A percentile compares a stretch with the other conserved stretches of the same genome.
Conservation (phyloP, 768 basidiomycete species). For the Lentinula sp. region DNA sequence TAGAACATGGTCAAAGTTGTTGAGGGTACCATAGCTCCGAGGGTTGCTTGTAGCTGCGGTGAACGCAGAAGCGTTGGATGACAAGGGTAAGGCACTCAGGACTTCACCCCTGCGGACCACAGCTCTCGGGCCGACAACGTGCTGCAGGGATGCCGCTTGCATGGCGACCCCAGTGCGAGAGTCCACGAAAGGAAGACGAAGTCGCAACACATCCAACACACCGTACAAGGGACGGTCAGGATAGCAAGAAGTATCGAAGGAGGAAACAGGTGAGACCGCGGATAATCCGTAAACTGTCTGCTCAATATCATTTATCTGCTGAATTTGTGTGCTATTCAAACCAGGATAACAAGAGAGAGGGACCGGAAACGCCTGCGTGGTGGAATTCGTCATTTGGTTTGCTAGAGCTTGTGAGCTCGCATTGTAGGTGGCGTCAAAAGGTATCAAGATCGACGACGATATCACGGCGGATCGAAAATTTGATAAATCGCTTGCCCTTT, state of each 20-base stretch:
- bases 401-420: slow-evolving; percentile 23
- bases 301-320: slow-evolving; percentile 44
- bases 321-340: slow-evolving; percentile 30
- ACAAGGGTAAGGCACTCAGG: slow-evolving; percentile 41
- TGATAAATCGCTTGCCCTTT: slow-evolving; percentile 32
- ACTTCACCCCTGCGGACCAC: slow-evolving; percentile 47
- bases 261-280: slow-evolving; percentile 17
- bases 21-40: slow-evolving; percentile 49
- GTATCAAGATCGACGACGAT: slow-evolving; percentile 44
- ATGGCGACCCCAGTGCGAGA: slow-evolving; percentile 31
- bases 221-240: slow-evolving; percentile 58
- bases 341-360: slow-evolving; percentile 59
- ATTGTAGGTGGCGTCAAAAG: slow-evolving; percentile 48
- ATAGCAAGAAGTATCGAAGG: slow-evolving; percentile 49
- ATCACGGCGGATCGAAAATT: slow-evolving; percentile 42
- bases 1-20: slow-evolving; percentile 50
- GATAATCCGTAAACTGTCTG: slow-evolving; percentile 44
- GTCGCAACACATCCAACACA: slow-evolving; percentile 47
- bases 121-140: slow-evolving; percentile 38
- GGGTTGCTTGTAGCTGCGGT: slow-evolving; percentile 35
- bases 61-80: slow-evolving; percentile 20
- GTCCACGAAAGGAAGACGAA: slow-evolving; percentile 54
- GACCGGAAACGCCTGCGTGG: slow-evolving; percentile 45
- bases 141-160: slow-evolving; percentile 45
- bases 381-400: slow-evolving; percentile 33